A percentile compares a stretch with the other conserved stretches of the same genome.
These are phyloP conservation scores for Alternaria sp. DNA, from an alignment of 2,329 filamentous ascomycete genomes.

Conservation along the genomic window DNA sequence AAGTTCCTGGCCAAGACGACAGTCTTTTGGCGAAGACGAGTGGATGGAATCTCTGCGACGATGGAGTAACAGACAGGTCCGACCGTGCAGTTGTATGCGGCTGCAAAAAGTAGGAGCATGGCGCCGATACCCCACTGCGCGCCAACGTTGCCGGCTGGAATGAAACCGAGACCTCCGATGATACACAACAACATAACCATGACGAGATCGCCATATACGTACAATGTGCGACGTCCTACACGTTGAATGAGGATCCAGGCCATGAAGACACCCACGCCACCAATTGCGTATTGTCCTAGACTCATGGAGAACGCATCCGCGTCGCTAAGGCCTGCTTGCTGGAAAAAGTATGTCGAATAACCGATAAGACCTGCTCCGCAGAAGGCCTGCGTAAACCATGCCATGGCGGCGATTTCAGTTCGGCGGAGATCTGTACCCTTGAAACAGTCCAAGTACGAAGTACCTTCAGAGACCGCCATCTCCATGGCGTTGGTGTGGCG, in stretches of 20 bases:
- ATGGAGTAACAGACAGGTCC: conserved; percentile 91
- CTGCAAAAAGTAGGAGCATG: conserved; percentile 52
- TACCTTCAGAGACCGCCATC: conserved; percentile 68
- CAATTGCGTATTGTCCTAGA: conserved; percentile 64
- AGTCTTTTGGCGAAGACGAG: conserved; percentile 87
- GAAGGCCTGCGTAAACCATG: conserved; percentile 56
- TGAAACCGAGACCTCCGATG: conserved; percentile 79
- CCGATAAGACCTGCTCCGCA: conserved; percentile 46
- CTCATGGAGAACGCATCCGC: conserved; percentile 54
- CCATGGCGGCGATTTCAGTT: conserved; percentile 71
- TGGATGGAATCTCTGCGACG: conserved; percentile 82
- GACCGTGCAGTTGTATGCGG: conserved; percentile 84
- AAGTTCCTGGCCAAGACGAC: conserved; percentile 82
- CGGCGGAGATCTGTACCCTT: conserved; percentile 78
- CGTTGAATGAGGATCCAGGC: conserved; percentile 82
- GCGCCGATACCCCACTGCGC: conserved; percentile 54
- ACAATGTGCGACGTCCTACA: conserved; percentile 76
- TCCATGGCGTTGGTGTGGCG: conserved; percentile 84
- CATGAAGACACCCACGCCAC: conserved; percentile 70
- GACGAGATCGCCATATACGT: conserved; percentile 69
- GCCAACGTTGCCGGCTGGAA: conserved; percentile 47
- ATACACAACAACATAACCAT: conserved; percentile 72
- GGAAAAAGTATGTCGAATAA: conserved; percentile 56
- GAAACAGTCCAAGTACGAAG: conserved; percentile 84
- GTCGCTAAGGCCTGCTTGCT: conserved; percentile 54